Evolutionary conservation across 1,284 basidiomycete species (phyloP), one percentile per base, ranked within the genome.

Genomic region (Ustilago bromivora): DNA sequence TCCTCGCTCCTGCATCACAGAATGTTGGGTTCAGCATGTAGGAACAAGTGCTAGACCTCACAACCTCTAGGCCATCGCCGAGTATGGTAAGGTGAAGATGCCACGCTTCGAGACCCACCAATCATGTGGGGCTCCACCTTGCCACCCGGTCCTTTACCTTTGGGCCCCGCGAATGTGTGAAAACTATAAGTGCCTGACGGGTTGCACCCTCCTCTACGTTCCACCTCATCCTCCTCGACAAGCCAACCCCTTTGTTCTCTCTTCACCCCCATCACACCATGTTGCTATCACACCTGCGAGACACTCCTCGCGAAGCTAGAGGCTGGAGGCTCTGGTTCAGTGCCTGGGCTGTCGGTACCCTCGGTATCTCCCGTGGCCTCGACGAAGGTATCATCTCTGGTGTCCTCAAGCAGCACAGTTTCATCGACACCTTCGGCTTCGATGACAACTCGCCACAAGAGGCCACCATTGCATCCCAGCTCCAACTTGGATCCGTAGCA

Each of bases 381-480:
- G 79, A 81, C 34, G 79, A 81, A 43, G 79, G 79, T 38, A 74
- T 81, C 56, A 79, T 81, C 49, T 71, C 68, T 4, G 72, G 72
- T 56, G 57, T 66, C 9, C 61, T 76, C 31, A 71, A 62, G 66
- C 73, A 76, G 62, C 70, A 76, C 52, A 49, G 23, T 46, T 81
- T 78, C 64, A 61, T 72, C 61, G 60, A 69, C 8, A 64, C 63
- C 10, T 81, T 76, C 34, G 63, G 65, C 23, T 71, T 81, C 41
- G 67, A 76, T 38, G 65, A 67, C 57, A 75, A 74, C 57, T 76
- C 73, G 19, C 61, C 68, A n/a, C 67, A 68, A 31, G 71, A 79
- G 47, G 66, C 63, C 19, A 76, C 71, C 51, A 76, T 81, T 34
- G 72, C 73, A 6, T 79, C 76, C 1, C 78, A 79, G 71, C 61